Evolutionary conservation across 768 basidiomycete species (phyloP).

Genomic region (Neoboletus magnificus): DNA sequence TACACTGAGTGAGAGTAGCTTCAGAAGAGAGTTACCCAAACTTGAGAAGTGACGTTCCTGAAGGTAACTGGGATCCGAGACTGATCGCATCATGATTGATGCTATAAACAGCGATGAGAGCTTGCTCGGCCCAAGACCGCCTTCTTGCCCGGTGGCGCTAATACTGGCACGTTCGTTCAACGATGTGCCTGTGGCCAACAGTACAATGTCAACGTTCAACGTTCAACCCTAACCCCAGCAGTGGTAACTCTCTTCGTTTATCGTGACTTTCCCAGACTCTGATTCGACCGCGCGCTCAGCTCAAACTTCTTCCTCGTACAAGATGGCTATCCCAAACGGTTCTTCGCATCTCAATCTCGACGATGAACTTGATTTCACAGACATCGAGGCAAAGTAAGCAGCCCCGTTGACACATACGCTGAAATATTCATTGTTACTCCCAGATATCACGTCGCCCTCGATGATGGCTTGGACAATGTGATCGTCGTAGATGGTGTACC

Average conservation of each 20-base stretch:
- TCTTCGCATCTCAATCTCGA: constrained; percentile 36
- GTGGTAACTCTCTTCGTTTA: too few species aligned
- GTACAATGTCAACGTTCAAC: not conserved
- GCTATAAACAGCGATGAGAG: not conserved
- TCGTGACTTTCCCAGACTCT: not conserved
- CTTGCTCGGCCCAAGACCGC: not conserved
- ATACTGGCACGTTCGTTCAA: constrained; percentile 10
- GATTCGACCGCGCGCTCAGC: not conserved
- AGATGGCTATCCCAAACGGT: constrained; percentile 46
- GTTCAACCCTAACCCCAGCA: constrained; percentile 7
- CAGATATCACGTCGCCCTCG: constrained; percentile 83
- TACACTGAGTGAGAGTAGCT: not conserved
- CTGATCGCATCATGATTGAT: not conserved
- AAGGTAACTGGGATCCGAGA: not conserved
- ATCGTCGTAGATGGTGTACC: constrained; percentile 93
- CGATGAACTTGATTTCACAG: constrained; percentile 80
- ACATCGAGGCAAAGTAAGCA: constrained; percentile 82
- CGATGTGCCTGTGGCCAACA: not conserved
- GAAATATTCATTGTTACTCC: constrained; percentile 5
- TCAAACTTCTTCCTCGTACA: constrained; percentile 16
- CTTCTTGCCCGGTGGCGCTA: not conserved
- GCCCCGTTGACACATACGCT: not conserved
- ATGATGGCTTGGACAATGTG: constrained; percentile 86
- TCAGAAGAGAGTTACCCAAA: constrained; percentile 9
- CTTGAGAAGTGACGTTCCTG: not conserved